Percentiles rank a stretch among this genome's conserved stretches.
phyloP scores from a whole-genome alignment of 768 basidiomycete species.

The Russula emetica region DNA sequence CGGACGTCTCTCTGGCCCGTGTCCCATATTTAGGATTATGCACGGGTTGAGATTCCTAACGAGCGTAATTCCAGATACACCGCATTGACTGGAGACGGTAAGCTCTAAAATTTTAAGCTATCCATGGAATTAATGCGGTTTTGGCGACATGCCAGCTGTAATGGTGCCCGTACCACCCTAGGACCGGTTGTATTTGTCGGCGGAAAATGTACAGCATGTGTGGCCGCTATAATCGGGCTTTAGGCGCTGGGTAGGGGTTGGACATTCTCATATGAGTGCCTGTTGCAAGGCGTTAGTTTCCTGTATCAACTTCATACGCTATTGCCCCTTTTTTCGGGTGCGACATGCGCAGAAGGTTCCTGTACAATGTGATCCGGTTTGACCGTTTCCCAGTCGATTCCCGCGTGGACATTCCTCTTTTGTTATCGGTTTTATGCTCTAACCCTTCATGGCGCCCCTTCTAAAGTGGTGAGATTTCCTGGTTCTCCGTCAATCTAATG shows the following conservation, averaged over 20 bases:
- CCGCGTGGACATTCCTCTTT: slow-evolving; percentile 5
- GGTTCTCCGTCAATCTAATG: neutral
- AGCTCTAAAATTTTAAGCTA: neutral
- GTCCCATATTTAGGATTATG: slow-evolving; percentile 2
- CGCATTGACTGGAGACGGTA: neutral
- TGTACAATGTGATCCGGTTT: neutral
- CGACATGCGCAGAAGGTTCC: neutral
- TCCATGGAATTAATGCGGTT: neutral
- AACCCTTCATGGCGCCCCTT: slow-evolving; percentile 11
- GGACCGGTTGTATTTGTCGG: neutral
- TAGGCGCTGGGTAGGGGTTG: neutral
- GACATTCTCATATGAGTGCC: neutral
- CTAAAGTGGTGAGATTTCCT: slow-evolving; percentile 2
- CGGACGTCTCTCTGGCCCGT: neutral
- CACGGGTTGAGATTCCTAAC: neutral
- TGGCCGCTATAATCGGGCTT: neutral
- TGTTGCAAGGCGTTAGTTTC: neutral
- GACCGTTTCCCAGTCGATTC: neutral
- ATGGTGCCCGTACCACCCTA: neutral
- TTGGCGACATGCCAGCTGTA: slow-evolving; percentile 2
- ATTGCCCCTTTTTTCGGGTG: neutral
- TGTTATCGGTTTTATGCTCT: slow-evolving; percentile 2
- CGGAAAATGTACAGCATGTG: neutral
- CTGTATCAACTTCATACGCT: neutral
- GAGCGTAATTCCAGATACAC: neutral